Evolutionary conservation across 2,329 filamentous ascomycete genomes (phyloP).

Genomic region (Whalleya microplaca): DNA sequence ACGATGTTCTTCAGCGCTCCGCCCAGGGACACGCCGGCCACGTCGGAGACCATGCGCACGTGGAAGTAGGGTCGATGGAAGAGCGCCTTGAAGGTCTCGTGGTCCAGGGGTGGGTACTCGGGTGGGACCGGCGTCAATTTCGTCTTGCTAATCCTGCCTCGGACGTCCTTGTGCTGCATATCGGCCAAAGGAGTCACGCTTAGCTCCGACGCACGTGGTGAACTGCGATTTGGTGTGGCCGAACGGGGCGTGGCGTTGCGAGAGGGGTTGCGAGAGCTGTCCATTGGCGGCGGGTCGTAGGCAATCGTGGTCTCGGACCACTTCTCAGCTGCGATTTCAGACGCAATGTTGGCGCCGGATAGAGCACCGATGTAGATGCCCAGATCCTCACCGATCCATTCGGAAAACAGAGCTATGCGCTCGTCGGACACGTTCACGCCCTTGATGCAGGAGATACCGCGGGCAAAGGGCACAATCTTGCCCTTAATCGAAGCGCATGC

Average conservation of each 20-base stretch:
- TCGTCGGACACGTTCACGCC: slow-evolving; percentile 90
- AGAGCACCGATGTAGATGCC: slow-evolving; percentile 97
- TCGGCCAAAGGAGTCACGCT: slow-evolving; percentile 56
- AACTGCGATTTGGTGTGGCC: slow-evolving; percentile 52
- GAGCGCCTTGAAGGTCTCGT: slow-evolving; percentile 78
- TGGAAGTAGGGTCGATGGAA: slow-evolving; percentile 99
- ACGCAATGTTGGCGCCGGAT: slow-evolving; percentile 94
- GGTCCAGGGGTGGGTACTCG: slow-evolving; percentile 86
- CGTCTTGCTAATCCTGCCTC: slow-evolving; percentile 68
- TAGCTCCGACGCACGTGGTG: slow-evolving; percentile 53
- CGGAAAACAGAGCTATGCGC: slow-evolving; percentile 87
- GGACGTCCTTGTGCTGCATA: slow-evolving; percentile 69
- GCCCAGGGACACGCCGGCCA: slow-evolving; percentile 93
- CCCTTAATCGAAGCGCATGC: slow-evolving; percentile 85
- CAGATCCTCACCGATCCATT: slow-evolving; percentile 87
- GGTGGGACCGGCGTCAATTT: slow-evolving; percentile 75
- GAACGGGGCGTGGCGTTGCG: slow-evolving; percentile 52
- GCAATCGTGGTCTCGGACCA: slow-evolving; percentile 97
- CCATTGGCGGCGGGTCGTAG: slow-evolving; percentile 89
- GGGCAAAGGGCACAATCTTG: slow-evolving; percentile 87
- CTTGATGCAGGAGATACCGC: slow-evolving; percentile 97
- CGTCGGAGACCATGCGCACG: slow-evolving; percentile 89
- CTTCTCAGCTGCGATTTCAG: slow-evolving; percentile 92
- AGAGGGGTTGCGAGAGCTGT: slow-evolving; percentile 74
- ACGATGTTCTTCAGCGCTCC: slow-evolving; percentile 98